A percentile compares a stretch with the other conserved stretches of the same genome.
These are phyloP conservation scores for Trypanosoma melophagium DNA, from an alignment of 208 protist genomes.

Conservation along the genomic window DNA sequence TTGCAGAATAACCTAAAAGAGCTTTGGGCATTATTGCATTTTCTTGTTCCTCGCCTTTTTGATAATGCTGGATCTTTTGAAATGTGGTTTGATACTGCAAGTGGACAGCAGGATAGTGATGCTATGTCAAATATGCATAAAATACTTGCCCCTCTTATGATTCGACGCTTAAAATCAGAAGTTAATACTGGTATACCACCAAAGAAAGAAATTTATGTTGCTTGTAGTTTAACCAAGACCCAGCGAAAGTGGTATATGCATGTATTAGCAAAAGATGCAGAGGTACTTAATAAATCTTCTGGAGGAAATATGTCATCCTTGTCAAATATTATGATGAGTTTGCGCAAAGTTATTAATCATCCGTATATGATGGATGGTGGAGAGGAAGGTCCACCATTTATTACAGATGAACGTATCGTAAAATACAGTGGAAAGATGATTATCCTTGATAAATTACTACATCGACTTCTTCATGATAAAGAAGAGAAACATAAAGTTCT, in stretches of 20 bases:
- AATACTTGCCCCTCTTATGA: constrained; percentile 95
- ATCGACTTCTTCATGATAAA: constrained; percentile 63
- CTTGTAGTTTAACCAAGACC: constrained; percentile 90
- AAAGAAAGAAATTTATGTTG: constrained; percentile 97
- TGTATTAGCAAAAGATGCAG: constrained; percentile 94
- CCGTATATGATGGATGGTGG: constrained; percentile 95
- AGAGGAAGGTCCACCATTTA: constrained; percentile 89
- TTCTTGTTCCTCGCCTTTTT: constrained; percentile 92
- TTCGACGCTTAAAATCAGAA: constrained; percentile 96
- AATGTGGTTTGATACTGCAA: constrained; percentile 91
- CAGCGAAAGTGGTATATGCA: constrained; percentile 95
- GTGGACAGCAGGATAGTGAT: constrained; percentile 75
- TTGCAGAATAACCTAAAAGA: constrained; percentile 98
- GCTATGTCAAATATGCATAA: constrained; percentile 87
- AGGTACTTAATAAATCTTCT: constrained; percentile 90
- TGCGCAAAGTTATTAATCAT: constrained; percentile 95
- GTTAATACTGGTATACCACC: constrained; percentile 96
- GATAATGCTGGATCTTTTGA: constrained; percentile 86
- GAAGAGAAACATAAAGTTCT: constrained; percentile 93
- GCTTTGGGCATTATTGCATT: constrained; percentile 96
- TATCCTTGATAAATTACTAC: constrained; percentile 94
- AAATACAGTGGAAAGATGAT: constrained; percentile 93
- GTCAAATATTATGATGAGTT: constrained; percentile 87
- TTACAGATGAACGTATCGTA: constrained; percentile 91
- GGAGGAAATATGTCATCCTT: constrained; percentile 56